Base-by-base conservation (phyloP, 352 stramenopile genomes). In the Globisporangium nodosum region DNA sequence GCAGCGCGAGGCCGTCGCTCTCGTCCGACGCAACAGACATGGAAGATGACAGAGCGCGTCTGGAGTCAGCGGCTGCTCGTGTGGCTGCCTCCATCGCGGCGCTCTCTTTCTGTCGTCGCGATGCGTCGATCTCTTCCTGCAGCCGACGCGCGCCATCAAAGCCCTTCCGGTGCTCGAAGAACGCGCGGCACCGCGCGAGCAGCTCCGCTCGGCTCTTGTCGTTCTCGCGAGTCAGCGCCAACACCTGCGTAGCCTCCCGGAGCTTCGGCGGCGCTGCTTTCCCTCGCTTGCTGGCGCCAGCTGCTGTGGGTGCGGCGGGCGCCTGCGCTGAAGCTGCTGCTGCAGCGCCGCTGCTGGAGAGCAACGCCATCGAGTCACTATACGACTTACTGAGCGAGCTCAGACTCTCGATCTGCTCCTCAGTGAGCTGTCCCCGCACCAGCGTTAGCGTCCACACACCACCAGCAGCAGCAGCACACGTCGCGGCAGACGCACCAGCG, bases 1-100 rank as follows among this genome's bases (percentile, higher is more conserved):
- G 68, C 43, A 81, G 64, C 24, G 69, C 69, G 8, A 86, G 63
- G 5, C 64, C 70, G 35, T 73, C 66, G 40, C 67, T 81, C 20
- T 64, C 52, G 7, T 51, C 69, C 5, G 66, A 68, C 3, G 71
- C 73, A 31, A 63, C 50, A 11, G 72, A 70, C 47, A 59, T 43
- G 37, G 37, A 43, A 11, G 35, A 40, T 61, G 8, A 56, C 6
- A 54, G 43, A 42, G 33, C 39, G 9, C 39, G 39, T 15, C 37
- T n/a, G 13, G 31, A 49, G 24, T 3, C 11, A 24, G 3, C n/a
- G n/a, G 27, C 30, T 39, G 24, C 24, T 51, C 0, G 12, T 5
- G 40, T 0, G 7, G 27, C 12, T 16, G 43, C 43, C 7, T 27
- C 43, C 3, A 6, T 5, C 8, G 43, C 16, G 2, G 43, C 43